phyloP scores from a whole-genome alignment of 192 early-diverging fungal species.

The Backusella mclennaniae region DNA sequence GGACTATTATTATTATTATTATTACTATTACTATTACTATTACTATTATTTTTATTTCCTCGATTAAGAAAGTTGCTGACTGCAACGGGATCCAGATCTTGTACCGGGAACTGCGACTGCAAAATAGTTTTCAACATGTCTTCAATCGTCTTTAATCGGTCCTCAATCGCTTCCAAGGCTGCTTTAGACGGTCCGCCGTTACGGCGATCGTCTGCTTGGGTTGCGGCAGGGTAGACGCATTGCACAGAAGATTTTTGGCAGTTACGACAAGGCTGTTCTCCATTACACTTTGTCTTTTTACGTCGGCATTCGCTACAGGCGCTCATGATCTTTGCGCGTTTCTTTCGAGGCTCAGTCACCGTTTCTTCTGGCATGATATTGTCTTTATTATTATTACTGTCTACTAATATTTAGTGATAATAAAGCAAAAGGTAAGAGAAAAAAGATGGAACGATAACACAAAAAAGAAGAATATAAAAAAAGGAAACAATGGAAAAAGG shows the following conservation, averaged over 20 bases:
- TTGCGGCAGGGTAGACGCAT: conserved; percentile 30
- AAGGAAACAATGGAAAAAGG: not conserved
- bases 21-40: not conserved
- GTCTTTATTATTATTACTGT: not conserved
- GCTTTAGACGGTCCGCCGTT: conserved; percentile 23
- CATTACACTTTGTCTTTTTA: conserved; percentile 40
- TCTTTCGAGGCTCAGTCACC: conserved; percentile 28
- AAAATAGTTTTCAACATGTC: conserved; percentile 38
- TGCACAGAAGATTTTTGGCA: conserved; percentile 30
- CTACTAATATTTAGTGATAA: not conserved
- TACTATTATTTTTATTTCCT: not conserved
- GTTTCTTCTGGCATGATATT: conserved; percentile 23
- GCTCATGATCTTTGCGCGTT: conserved; percentile 39
- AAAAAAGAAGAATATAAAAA: not conserved
- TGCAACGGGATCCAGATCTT: conserved; percentile 9
- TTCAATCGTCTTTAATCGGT: conserved; percentile 38
- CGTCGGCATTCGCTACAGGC: conserved; percentile 38
- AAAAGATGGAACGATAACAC: not conserved
- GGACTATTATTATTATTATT: not conserved
- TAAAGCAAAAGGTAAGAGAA: not conserved
- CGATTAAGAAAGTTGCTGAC: conserved; percentile 13
- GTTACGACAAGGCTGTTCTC: conserved; percentile 33
- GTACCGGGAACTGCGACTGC: not conserved
- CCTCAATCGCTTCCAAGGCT: conserved; percentile 37
- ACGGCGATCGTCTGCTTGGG: conserved; percentile 25